These are phyloP conservation scores for Lithospermum erythrorhizon DNA, from an alignment of 257 asterid genomes.

Conservation along the genomic window DNA sequence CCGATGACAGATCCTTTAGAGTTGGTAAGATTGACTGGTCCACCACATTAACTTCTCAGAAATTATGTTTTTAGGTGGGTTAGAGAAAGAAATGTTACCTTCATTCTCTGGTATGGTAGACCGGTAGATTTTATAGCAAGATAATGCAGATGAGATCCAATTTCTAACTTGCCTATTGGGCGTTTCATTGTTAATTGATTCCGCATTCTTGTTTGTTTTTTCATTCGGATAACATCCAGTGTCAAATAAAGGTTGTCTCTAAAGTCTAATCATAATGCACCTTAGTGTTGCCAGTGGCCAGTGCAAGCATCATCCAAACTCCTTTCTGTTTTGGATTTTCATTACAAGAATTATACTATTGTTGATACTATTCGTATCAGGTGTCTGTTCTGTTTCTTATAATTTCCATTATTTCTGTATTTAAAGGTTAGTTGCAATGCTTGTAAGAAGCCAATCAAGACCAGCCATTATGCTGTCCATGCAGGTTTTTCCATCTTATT, in stretches of 20 bases:
- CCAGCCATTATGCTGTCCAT: slow-evolving; percentile 68
- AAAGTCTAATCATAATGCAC: not conserved
- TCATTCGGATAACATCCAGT: not conserved
- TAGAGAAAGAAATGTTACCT: not conserved
- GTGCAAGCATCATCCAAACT: not conserved
- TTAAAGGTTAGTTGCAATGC: slow-evolving; percentile 87
- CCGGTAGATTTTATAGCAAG: not conserved
- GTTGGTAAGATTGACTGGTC: slow-evolving; percentile 55
- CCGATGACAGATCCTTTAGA: slow-evolving; percentile 77
- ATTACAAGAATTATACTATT: not conserved
- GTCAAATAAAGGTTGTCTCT: not conserved
- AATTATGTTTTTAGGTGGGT: not conserved
- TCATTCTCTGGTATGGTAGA: not conserved
- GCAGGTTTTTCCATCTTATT: slow-evolving; percentile 42
- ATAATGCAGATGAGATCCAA: not conserved
- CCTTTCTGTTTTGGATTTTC: not conserved
- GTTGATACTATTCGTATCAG: not conserved
- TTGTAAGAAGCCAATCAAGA: slow-evolving; percentile 87
- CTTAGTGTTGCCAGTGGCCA: not conserved
- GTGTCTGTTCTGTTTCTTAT: slow-evolving; percentile 2
- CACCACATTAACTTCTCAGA: slow-evolving; percentile 14
- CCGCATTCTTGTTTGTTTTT: not conserved
- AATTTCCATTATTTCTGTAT: slow-evolving; percentile 12
- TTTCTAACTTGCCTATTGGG: not conserved
- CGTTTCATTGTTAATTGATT: not conserved